Base-by-base conservation (phyloP, 2,329 filamentous ascomycete genomes). In the Penicillium sp. region DNA sequence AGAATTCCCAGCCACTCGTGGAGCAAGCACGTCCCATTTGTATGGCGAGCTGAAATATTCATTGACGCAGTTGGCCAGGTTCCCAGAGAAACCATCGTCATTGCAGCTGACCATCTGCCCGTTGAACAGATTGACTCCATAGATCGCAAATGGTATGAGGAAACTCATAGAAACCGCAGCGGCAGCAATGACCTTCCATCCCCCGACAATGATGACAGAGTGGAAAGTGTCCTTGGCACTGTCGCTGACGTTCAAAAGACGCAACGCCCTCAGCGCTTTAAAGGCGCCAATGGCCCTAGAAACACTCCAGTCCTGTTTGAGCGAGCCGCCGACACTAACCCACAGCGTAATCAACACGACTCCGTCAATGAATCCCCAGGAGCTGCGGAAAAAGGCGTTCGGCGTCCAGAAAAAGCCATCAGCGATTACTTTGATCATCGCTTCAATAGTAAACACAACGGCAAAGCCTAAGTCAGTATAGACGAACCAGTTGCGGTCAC, bases 321-420 rank as follows among this genome's bases (percentile, higher is more conserved):
- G 80, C 1, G 93, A 85, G 0, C 92, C 94, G 44, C 87, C 79
- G 47, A 99, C 91, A 67, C 96, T 97, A 69, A 97, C 88, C 93
- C 94, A 97, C 9, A 99, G 83, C 0, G 94, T 97, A 53, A 96
- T 78, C 50, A 99, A 80, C 62, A 99, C 94, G 42, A 97, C 75
- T 0, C 88, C 91, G 69, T 99, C 94, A 61, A 99, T 97, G 59
- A 96, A 87, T 7, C 94, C 95, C 94, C 94, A 99, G 0, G 92
- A 93, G 69, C 93, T 93, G 66, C 94, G 87, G 71, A 97, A 91
- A 70, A 96, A 99, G 3, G 95, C 95, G 74, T 99, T 97, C 0
- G 94, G 94, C 0, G 94, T 97, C 85, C 90, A 97, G 71, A 97
- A 89, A 66, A 96, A 89, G 8, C 94, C 94, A 75, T 99, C 94